Conservation (phyloP, 2,329 filamentous ascomycete species). For the Cordyceps cateniannulata region DNA sequence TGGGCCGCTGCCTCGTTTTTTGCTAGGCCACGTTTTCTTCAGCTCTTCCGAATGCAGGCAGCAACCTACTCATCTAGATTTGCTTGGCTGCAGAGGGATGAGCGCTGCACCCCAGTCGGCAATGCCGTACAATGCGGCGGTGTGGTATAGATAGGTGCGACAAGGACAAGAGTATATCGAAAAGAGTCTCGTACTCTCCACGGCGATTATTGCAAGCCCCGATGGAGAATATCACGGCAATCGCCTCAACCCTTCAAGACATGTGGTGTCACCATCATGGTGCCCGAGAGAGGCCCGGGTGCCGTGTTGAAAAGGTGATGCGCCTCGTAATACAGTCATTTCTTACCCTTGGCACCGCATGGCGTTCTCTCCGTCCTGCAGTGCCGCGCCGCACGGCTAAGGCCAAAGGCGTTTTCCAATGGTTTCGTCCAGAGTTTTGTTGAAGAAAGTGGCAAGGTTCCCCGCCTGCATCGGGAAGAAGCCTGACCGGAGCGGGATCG, state of each 20-base stretch:
- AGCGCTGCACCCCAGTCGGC: conserved; percentile 1
- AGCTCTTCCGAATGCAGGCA: conserved; percentile 1
- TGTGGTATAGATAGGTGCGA: neutral
- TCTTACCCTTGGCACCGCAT: too few relatives aligned
- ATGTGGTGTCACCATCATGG: too few relatives aligned
- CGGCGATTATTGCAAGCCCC: too few relatives aligned
- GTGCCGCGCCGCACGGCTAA: too few relatives aligned
- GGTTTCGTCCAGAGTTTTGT: neutral
- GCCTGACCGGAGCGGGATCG: too few relatives aligned
- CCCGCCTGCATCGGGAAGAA: neutral
- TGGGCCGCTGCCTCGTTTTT: too few relatives aligned
- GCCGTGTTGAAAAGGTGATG: too few relatives aligned
- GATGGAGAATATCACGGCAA: neutral
- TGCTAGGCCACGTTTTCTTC: neutral
- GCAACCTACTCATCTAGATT: conserved; percentile 6
- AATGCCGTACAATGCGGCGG: neutral
- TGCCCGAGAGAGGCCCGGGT: too few relatives aligned
- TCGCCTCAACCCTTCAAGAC: too few relatives aligned
- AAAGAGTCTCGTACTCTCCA: neutral
- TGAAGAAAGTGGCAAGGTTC: neutral
- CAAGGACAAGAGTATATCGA: neutral
- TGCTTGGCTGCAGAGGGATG: conserved; percentile 4
- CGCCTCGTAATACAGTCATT: too few relatives aligned
- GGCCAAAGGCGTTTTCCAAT: too few relatives aligned
- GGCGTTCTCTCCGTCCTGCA: too few relatives aligned